A percentile compares a stretch with the other conserved stretches of the same genome.
phyloP scores from a whole-genome alignment of 768 basidiomycete genomes.

The Suillus sp. region DNA sequence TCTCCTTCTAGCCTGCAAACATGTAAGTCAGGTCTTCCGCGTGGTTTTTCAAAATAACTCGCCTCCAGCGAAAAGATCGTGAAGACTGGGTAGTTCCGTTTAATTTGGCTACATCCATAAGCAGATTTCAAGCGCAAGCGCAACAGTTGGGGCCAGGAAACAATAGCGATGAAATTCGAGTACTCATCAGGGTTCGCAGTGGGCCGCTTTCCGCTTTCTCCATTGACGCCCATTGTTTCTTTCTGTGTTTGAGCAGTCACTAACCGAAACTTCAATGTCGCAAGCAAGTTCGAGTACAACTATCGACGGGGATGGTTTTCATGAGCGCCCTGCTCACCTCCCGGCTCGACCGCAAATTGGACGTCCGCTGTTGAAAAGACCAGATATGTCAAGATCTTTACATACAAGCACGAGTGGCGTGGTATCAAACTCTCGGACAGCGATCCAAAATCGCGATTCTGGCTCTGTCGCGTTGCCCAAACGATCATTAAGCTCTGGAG shows the following conservation, averaged over 20 bases:
- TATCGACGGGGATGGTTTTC: conserved; percentile 18
- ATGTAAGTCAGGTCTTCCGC: conserved; percentile 26
- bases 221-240: conserved; percentile 41
- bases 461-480: conserved; percentile 25
- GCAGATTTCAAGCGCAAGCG: conserved; percentile 31
- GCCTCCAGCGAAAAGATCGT: conserved; percentile 43
- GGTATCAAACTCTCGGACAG: conserved; percentile 17
- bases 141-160: conserved; percentile 27
- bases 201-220: conserved; percentile 41
- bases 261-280: conserved; percentile 27
- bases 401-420: conserved; percentile 13
- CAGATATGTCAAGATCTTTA: conserved; percentile 20
- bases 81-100: conserved; percentile 46
- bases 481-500: conserved; percentile 29
- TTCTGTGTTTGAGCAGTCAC: conserved; percentile 48
- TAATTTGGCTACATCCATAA: conserved; percentile 40
- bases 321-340: conserved; percentile 30
- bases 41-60: conserved; percentile 27
- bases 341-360: conserved; percentile 24
- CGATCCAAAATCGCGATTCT: conserved; percentile 11
- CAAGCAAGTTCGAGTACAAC: conserved; percentile 18
- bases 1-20: conserved; percentile 25
- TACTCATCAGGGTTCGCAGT: conserved; percentile 60
- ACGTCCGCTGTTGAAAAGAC: conserved; percentile 19
- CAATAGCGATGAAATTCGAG: conserved; percentile 36